Conservation (phyloP, 73 alveolate genomes). For the Effrenium voratum region DNA sequence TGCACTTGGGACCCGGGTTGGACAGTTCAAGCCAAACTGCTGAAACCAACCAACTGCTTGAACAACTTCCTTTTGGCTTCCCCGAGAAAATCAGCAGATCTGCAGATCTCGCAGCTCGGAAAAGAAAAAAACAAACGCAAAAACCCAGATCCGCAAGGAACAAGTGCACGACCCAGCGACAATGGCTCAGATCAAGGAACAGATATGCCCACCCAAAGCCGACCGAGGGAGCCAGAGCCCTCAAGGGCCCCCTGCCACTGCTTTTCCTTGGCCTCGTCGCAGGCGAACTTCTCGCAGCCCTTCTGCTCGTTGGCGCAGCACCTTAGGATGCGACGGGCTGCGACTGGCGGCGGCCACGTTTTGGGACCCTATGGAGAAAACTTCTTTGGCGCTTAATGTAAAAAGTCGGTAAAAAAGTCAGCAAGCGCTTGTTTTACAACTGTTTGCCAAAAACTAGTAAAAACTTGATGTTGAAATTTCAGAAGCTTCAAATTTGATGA, state of each 20-base stretch:
- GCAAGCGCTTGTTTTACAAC: not conserved
- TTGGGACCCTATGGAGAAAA: not conserved
- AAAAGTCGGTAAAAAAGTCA: not conserved
- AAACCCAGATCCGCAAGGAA: not conserved
- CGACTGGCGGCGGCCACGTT: no score
- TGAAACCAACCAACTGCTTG: no score
- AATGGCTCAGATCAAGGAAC: not conserved
- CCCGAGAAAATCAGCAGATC: not conserved
- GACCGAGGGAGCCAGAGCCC: not conserved
- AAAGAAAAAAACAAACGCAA: not conserved
- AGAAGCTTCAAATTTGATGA: not conserved
- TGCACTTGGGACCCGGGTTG: no score
- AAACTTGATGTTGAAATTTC: not conserved
- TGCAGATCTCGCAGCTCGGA: not conserved
- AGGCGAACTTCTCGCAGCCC: slow-evolving; percentile 44
- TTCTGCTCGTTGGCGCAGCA: slow-evolving; percentile 40
- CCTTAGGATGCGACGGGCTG: no score
- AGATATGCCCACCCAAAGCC: not conserved
- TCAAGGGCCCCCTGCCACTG: not conserved
- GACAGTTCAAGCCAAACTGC: no score
- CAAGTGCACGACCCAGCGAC: not conserved
- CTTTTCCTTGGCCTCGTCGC: not conserved
- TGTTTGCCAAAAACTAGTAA: not conserved
- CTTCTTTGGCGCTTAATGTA: not conserved
- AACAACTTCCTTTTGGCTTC: not conserved